Evolutionary conservation across 169 alveolate genomes (phyloP).

Genomic region (Plasmodium berghei): DNA sequence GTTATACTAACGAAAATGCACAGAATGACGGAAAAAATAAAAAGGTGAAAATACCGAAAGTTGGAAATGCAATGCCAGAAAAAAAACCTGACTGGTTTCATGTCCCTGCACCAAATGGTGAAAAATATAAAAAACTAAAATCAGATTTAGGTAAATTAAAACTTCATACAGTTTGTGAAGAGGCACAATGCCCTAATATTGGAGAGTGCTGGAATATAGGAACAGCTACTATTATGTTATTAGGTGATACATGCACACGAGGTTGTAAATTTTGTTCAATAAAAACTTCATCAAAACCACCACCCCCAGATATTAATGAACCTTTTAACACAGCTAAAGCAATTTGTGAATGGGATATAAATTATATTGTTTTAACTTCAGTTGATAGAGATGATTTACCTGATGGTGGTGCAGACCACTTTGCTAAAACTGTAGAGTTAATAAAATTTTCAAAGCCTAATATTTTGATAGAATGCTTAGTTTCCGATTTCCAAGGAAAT

Average conservation of each 20-base stretch:
- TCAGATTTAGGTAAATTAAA: constrained; percentile 67
- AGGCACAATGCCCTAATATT: constrained; percentile 87
- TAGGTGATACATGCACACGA: constrained; percentile 87
- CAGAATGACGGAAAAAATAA: background rate
- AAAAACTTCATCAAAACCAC: constrained; percentile 82
- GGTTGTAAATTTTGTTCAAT: constrained; percentile 86
- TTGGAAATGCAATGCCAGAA: constrained; percentile 78
- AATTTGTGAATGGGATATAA: constrained; percentile 82
- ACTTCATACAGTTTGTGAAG: constrained; percentile 84
- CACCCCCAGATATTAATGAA: constrained; percentile 83
- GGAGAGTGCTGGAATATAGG: constrained; percentile 88
- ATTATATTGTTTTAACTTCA: constrained; percentile 82
- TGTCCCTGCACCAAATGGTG: constrained; percentile 83
- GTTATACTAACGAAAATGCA: background rate
- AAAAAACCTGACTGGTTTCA: constrained; percentile 82
- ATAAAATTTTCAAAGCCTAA: constrained; percentile 79
- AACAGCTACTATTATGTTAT: constrained; percentile 85
- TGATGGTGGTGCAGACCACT: constrained; percentile 85
- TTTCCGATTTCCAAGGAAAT: constrained; percentile 82
- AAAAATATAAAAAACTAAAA: constrained; percentile 55
- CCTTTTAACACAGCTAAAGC: constrained; percentile 84
- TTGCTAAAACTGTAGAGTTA: constrained; percentile 81
- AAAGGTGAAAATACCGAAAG: constrained; percentile 26
- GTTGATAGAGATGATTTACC: constrained; percentile 86
- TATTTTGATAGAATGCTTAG: constrained; percentile 83